Base-by-base conservation (phyloP, 2,329 filamentous ascomycete genomes). In the Metarhizium humberi region DNA sequence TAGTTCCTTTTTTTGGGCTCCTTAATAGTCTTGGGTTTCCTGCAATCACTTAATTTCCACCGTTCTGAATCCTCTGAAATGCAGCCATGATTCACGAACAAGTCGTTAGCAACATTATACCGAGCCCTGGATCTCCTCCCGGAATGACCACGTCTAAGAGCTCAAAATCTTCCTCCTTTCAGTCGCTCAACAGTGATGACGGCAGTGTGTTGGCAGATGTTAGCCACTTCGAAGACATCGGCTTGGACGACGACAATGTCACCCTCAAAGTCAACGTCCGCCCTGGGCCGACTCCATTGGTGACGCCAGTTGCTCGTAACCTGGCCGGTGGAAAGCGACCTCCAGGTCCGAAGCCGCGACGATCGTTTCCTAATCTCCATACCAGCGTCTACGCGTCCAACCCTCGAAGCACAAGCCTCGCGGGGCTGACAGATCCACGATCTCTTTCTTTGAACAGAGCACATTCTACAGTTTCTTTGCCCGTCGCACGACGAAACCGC, bases 191-290 rank as follows among this genome's bases (percentile, higher is more conserved):
- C 58, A 87, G 85, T 64, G 87, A 90, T 64, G 88, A 89, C 62
- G 84, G 86, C 65, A 82, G 79, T 61, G 79, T 84, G 52, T 75
- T 88, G 49, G 79, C 84, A 53, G 89, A 95, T 66, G 81, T 87
- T 56, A 85, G 84, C 60, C 85, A 96, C 69, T 96, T 96, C 64
- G 92, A 97, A 69, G 92, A 96, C 61, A 96, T 96, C 67, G 90
- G 88, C 13, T 82, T 97, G 34, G 87, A 91, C 63, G 85, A 91
- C 58, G 77, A 69, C 64, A 56, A 63, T 61, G 55, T 70, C 68
- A 79, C 80, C 40, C 80, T 81, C 59, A 79, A 77, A 58, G 66
- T 74, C 53, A 73, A 77, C 58, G 64, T 75, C 53, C 59, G 70
- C 63, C 46, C 62, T 54, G 43, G 60, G 50, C 59, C 58, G 55